These are phyloP conservation scores for Wickerhamomyces tratensis DNA, from an alignment of 805 yeast genomes.

Conservation along the genomic window DNA sequence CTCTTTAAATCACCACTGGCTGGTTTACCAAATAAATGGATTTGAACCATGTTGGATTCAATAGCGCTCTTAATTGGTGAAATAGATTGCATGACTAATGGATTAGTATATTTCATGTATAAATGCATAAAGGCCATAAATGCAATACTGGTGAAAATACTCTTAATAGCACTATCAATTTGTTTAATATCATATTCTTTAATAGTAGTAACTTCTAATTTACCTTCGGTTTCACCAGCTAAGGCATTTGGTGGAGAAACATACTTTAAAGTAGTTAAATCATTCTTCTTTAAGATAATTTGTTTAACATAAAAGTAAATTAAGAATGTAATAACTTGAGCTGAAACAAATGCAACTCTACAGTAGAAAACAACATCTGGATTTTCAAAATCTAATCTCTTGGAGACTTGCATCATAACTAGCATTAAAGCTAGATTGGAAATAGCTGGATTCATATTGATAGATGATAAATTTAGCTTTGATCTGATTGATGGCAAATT, in stretches of 20 bases:
- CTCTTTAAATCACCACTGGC: slow-evolving; percentile 90
- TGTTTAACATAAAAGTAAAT: slow-evolving; percentile 58
- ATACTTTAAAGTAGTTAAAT: slow-evolving; percentile 85
- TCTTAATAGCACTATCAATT: slow-evolving; percentile 68
- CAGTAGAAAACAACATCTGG: slow-evolving; percentile 65
- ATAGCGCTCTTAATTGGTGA: slow-evolving; percentile 84
- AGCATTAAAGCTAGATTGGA: slow-evolving; percentile 85
- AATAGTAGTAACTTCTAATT: slow-evolving; percentile 82
- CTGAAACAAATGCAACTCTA: slow-evolving; percentile 58
- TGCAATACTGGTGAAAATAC: slow-evolving; percentile 80
- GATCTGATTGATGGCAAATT: not conserved
- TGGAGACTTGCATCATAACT: slow-evolving; percentile 92
- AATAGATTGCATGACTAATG: slow-evolving; percentile 89
- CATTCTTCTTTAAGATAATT: slow-evolving; percentile 65
- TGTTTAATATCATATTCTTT: slow-evolving; percentile 92
- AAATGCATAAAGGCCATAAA: slow-evolving; percentile 99
- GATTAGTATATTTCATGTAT: slow-evolving; percentile 96
- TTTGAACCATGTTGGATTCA: slow-evolving; percentile 84
- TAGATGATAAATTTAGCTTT: not conserved
- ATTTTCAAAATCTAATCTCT: slow-evolving; percentile 81
- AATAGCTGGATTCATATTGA: slow-evolving; percentile 75
- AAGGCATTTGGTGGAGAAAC: slow-evolving; percentile 77
- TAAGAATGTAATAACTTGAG: slow-evolving; percentile 55
- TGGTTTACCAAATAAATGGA: slow-evolving; percentile 75
- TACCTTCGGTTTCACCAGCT: slow-evolving; percentile 63